These are phyloP conservation scores for Ustilago esculenta DNA, from an alignment of 1,284 basidiomycete species.

Conservation along the genomic window DNA sequence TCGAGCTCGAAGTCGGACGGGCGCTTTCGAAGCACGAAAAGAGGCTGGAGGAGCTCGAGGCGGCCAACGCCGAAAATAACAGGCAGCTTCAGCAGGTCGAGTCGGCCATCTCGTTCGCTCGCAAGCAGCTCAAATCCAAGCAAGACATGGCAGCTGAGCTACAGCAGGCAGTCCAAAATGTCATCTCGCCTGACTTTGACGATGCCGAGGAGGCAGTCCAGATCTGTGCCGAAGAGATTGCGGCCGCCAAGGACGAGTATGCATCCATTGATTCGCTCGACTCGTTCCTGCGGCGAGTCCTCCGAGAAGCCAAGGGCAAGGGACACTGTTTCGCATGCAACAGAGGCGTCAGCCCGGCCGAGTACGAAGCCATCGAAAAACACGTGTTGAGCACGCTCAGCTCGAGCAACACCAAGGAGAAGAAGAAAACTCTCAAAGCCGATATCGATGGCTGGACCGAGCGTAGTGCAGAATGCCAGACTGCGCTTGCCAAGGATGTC, in stretches of 20 bases:
- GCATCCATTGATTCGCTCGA: conserved; percentile 63
- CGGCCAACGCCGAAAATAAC: conserved; percentile 35
- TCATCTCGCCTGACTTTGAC: conserved; percentile 67
- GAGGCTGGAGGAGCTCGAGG: conserved; percentile 36
- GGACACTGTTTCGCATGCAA: conserved; percentile 82
- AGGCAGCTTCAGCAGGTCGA: conserved; percentile 52
- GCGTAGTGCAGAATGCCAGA: conserved; percentile 70
- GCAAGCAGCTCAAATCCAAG: conserved; percentile 73
- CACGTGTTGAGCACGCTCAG: conserved; percentile 56
- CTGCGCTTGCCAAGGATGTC: conserved; percentile 73
- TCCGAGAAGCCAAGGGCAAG: conserved; percentile 74
- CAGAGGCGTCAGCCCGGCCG: conserved; percentile 75
- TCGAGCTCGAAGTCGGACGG: conserved; percentile 78
- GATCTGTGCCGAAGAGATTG: conserved; percentile 72
- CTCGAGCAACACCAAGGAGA: conserved; percentile 69
- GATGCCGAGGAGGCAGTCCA: conserved; percentile 73
- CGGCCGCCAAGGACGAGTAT: conserved; percentile 55
- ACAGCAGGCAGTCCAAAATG: conserved; percentile 71
- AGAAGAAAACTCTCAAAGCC: conserved; percentile 74
- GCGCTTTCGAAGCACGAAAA: conserved; percentile 66
- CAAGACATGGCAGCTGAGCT: conserved; percentile 56
- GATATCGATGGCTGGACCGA: conserved; percentile 70
- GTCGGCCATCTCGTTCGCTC: conserved; percentile 49
- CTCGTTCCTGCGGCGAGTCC: conserved; percentile 75
- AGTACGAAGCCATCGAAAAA: conserved; percentile 68